A percentile compares a stretch with the other conserved stretches of the same genome.
Evolutionary conservation across 73 alveolate species (phyloP).

Genomic region (Paramecium pentaurelia): DNA sequence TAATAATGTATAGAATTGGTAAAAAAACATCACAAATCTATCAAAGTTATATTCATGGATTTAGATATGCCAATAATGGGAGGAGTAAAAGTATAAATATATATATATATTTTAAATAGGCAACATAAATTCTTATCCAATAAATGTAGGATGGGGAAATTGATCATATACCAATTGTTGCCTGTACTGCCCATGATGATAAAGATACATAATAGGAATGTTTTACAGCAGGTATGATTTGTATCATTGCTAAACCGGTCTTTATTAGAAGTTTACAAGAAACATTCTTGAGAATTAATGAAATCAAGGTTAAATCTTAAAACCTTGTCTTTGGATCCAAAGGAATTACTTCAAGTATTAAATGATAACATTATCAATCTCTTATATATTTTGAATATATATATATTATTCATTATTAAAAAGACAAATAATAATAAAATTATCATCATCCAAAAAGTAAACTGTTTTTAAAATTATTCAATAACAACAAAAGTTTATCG

Average conservation of each 20-base stretch:
- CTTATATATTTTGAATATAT: not conserved
- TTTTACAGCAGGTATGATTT: not conserved
- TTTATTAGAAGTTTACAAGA: not conserved
- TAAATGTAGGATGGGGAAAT: not conserved
- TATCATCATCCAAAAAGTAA: not conserved
- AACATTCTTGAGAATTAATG: not conserved
- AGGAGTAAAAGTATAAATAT: not conserved
- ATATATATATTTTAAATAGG: not conserved
- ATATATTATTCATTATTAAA: not conserved
- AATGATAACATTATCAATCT: not conserved
- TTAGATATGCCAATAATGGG: conserved; percentile 44
- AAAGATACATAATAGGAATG: not conserved
- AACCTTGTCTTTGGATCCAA: not conserved
- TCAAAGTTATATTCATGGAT: conserved; percentile 22
- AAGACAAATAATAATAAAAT: not conserved
- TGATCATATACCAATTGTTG: not conserved
- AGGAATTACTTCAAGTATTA: not conserved
- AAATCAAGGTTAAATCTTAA: not conserved
- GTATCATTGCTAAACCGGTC: conserved; percentile 23
- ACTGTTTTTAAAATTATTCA: not conserved
- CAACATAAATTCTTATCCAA: not conserved
- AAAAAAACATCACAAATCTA: not conserved
- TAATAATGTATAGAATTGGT: conserved; percentile 29
- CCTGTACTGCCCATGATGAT: conserved; percentile 46
- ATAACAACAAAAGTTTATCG: not conserved